Conservation (phyloP, 345 rosid species). For the Geranium rotundifolium region DNA sequence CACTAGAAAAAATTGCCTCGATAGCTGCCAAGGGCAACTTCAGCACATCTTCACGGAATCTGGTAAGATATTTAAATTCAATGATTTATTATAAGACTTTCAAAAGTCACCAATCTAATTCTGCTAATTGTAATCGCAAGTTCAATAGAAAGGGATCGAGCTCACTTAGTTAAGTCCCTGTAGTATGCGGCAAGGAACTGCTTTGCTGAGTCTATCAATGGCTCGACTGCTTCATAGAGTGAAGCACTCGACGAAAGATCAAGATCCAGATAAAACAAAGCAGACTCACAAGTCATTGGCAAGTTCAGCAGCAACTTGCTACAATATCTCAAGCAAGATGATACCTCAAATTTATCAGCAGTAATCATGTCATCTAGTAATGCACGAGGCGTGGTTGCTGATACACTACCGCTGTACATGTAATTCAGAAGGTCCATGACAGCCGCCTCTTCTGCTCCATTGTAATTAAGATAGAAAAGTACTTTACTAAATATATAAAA, state of each 20-base stretch:
- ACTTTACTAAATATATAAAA: background rate
- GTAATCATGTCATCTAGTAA: constrained; percentile 64
- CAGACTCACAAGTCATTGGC: constrained; percentile 71
- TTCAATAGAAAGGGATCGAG: background rate
- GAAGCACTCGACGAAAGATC: constrained; percentile 61
- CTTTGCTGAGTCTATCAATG: constrained; percentile 61
- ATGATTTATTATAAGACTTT: too few relatives aligned
- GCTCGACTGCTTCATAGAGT: constrained; percentile 65
- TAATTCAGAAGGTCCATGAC: constrained; percentile 67
- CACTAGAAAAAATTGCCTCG: constrained; percentile 65
- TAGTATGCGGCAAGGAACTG: constrained; percentile 47
- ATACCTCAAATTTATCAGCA: constrained; percentile 80
- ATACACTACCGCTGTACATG: constrained; percentile 49
- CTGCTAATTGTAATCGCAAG: too few relatives aligned
- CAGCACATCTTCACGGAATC: constrained; percentile 57
- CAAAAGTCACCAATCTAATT: too few relatives aligned
- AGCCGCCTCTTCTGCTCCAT: constrained; percentile 67
- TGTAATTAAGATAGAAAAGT: background rate
- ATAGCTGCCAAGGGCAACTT: constrained; percentile 71
- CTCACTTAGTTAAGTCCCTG: constrained; percentile 54
- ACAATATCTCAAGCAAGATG: constrained; percentile 77
- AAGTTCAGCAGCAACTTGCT: constrained; percentile 42
- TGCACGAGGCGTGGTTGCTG: constrained; percentile 34
- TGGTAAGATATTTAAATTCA: constrained; percentile 15
- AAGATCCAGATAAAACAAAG: constrained; percentile 43